Evolutionary conservation across 352 stramenopile species (phyloP).

Genomic region (Phytophthora nicotianae): DNA sequence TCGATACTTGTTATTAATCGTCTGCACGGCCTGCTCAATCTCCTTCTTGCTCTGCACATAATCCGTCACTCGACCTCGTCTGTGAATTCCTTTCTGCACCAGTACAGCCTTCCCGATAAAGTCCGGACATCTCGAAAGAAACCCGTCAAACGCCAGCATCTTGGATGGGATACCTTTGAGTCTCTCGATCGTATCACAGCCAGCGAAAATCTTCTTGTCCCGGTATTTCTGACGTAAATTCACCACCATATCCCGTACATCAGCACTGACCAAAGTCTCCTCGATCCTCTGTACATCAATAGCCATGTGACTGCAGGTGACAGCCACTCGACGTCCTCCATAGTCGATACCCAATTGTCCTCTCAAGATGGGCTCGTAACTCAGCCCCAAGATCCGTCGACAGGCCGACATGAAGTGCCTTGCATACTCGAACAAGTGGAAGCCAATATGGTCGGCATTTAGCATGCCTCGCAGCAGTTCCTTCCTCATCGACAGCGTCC

Average conservation of each 20-base stretch:
- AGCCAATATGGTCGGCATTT: constrained; percentile 92
- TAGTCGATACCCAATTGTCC: constrained; percentile 94
- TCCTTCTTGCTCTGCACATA: constrained; percentile 95
- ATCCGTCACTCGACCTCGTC: constrained; percentile 90
- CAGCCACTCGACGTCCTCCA: constrained; percentile 93
- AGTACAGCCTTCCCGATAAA: constrained; percentile 86
- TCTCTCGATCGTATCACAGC: constrained; percentile 94
- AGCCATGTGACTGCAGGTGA: constrained; percentile 95
- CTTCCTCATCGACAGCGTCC: constrained; percentile 93
- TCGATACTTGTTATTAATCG: constrained; percentile 92
- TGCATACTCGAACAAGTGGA: constrained; percentile 94
- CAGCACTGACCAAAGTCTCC: constrained; percentile 42
- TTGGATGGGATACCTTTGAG: constrained; percentile 98
- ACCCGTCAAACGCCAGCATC: constrained; percentile 94
- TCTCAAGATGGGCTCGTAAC: constrained; percentile 90
- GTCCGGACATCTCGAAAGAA: constrained; percentile 88
- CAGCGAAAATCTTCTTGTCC: constrained; percentile 90
- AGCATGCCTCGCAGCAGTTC: constrained; percentile 91
- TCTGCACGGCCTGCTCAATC: constrained; percentile 87
- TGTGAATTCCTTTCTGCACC: constrained; percentile 80
- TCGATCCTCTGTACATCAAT: constrained; percentile 69
- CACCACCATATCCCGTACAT: constrained; percentile 62
- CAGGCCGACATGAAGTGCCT: constrained; percentile 93
- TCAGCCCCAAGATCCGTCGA: constrained; percentile 94
- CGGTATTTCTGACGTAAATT: constrained; percentile 62